Base-by-base conservation (phyloP, 163 green algal species). In the Volvox carteri region DNA sequence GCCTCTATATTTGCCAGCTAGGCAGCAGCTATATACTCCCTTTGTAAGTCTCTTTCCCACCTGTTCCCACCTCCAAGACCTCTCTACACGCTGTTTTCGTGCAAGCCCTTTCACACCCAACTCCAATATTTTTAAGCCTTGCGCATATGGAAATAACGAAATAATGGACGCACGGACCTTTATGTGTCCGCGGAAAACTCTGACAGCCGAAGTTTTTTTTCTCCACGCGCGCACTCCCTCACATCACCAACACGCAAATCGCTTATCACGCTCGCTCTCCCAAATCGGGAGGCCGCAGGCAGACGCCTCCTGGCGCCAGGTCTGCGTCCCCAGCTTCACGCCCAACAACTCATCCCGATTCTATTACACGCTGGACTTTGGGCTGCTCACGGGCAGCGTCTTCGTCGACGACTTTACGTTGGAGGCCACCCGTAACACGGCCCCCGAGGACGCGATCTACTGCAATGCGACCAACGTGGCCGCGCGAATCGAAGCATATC, bases 341-440 rank as follows among this genome's bases (percentile, higher is more conserved):
- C 33, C 77, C 35, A 3, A 28, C n/a, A 46, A 2, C 46, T 25
- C 21, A 21, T 14, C 46, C 8, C 35, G 18, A 16, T 67, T 30
- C 76, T 85, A 75, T 28, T 74, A 41, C 56, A 28, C 19, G 4
- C 23, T 85, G 0, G 77, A 85, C 77, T 3, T 85, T 16, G 77
- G 77, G 1, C 21, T 48, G 30, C 21, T 60, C 5, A 28, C 37
- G 4, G 77, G 77, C 37, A 58, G 48, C 37, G 28, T 85, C 5
- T 42, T 42, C 6, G 37, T 74, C 4, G 77, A 85, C 77, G 77
- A 85, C 39, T 85, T 75, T 23, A 60, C 54, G 28, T 9, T 85
- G 33, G 67, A 19, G 46, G 44, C 37, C 0, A 9, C 2, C 5
- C 50, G 44, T 30, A 52, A 54, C 54, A 30, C 19, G 54, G 37